Base-by-base conservation (phyloP, 2,329 filamentous ascomycete species). In the Ophiocordyceps unilateralis region DNA sequence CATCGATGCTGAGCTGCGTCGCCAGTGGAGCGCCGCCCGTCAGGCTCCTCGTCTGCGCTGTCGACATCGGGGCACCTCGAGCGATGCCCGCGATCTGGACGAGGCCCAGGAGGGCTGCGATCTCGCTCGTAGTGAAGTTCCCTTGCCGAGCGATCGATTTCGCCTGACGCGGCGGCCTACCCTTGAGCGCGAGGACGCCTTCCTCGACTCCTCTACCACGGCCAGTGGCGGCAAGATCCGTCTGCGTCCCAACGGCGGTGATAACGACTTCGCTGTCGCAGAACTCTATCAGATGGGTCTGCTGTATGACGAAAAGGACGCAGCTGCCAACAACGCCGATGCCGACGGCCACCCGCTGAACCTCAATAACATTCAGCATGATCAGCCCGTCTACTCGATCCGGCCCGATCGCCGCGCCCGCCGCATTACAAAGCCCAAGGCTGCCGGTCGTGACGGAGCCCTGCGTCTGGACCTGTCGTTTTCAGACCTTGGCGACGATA, bases 131-230 rank as follows among this genome's bases (percentile, higher is more conserved):
- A 60, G 58, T 45, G 48, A 51, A 34, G 46, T 59, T n/a, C 51
- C 53, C n/a, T 54, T 65, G 3, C 63, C 63, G 2, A 55, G 58
- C 26, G 64, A 67, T 45, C 45, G 51, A 30, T 50, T 48, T 14
- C 54, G 55, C 14, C 55, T 60, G 22, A 46, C 46, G n/a, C 58
- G 62, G 9, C 55, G 54, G 9, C 67, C 67, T 2, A 60, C 59
- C 1, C 58, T 70, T 20, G 66, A 67, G 47, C 56, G 67, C 10
- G 61, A 70, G 49, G 65, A 68, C 38, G 67, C 67, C 6, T 70
- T 70, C 36, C 56, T 61, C 39, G 64, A 67, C 39, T 54, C 55
- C 4, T 54, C 55, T 19, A 68, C 64, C n/a, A n/a, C n/a, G n/a
- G n/a, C n/a, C 0, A 47, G 55, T 41, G 66, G 60, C 53, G 49